These are phyloP conservation scores for Chlamydomonas sphaeroides DNA, from an alignment of 139 green algal genomes.

Conservation along the genomic window DNA sequence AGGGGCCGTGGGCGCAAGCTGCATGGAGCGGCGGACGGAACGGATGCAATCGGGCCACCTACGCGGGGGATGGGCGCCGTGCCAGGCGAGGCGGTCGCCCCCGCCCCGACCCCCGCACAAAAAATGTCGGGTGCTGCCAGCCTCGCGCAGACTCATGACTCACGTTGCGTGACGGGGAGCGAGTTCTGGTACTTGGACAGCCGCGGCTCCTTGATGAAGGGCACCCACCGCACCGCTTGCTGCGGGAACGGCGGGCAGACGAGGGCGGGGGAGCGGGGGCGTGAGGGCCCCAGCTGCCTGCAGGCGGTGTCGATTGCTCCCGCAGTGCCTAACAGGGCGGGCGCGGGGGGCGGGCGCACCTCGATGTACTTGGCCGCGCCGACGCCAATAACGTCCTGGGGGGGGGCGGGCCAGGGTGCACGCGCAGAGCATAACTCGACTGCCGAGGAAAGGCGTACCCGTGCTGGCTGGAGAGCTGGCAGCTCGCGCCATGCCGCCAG, in stretches of 20 bases:
- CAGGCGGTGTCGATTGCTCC: too few species aligned
- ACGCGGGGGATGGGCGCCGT: neutral
- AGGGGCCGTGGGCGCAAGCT: too few species aligned
- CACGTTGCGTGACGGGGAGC: constrained; percentile 18
- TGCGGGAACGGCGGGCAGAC: neutral
- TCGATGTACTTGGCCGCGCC: constrained; percentile 42
- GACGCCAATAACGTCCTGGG: constrained; percentile 34
- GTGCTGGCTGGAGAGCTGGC: too few species aligned
- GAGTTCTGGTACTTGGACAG: constrained; percentile 25
- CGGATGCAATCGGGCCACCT: neutral
- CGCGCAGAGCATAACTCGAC: too few species aligned
- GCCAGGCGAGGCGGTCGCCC: neutral
- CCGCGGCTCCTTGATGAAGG: constrained; percentile 24
- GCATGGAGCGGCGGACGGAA: neutral
- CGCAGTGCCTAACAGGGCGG: too few species aligned
- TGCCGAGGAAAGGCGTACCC: too few species aligned
- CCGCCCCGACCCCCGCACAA: neutral
- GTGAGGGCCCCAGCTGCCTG: neutral
- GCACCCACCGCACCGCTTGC: constrained; percentile 28
- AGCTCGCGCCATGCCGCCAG: too few species aligned
- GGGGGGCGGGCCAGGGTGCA: too few species aligned
- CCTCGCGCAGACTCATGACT: neutral
- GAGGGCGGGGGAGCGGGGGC: too few species aligned
- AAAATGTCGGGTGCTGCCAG: neutral
- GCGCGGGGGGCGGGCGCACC: neutral